Percentiles rank a stretch among this genome's conserved stretches.
These are phyloP conservation scores for Talaromyces sp. DNA, from an alignment of 2,329 filamentous ascomycete species.

Conservation along the genomic window DNA sequence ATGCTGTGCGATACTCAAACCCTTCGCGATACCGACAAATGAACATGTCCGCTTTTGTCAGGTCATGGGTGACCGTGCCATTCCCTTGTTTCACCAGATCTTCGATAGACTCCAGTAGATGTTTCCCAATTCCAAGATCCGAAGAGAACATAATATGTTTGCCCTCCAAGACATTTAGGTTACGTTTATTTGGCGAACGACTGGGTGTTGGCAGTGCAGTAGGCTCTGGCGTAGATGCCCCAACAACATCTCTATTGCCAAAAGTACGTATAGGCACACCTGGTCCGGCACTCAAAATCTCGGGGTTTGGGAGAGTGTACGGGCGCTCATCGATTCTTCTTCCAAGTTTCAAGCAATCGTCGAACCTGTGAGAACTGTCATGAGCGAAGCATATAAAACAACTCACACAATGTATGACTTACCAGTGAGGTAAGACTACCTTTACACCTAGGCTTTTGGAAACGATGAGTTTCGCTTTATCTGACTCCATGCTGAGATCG, in stretches of 20 bases:
- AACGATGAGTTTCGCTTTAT: slow-evolving; percentile 58
- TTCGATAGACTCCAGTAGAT: slow-evolving; percentile 64
- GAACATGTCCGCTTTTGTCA: slow-evolving; percentile 74
- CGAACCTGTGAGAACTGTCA: slow-evolving; percentile 63
- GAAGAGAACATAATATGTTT: slow-evolving; percentile 73
- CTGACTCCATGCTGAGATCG: slow-evolving; percentile 70
- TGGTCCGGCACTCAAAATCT: slow-evolving; percentile 64
- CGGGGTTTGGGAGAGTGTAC: slow-evolving; percentile 80
- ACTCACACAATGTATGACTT: slow-evolving; percentile 17
- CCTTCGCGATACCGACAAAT: slow-evolving; percentile 86
- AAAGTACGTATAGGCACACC: slow-evolving; percentile 58
- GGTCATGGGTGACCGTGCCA: slow-evolving; percentile 62
- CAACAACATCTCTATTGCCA: slow-evolving; percentile 60
- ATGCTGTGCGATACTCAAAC: slow-evolving; percentile 70
- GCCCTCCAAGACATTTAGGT: slow-evolving; percentile 70
- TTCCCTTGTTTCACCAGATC: slow-evolving; percentile 69
- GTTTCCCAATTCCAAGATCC: slow-evolving; percentile 68
- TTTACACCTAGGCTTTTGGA: slow-evolving; percentile 68
- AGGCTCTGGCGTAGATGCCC: slow-evolving; percentile 60
- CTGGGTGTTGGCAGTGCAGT: slow-evolving; percentile 35
- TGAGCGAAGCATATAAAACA: not conserved
- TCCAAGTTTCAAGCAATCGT: slow-evolving; percentile 90
- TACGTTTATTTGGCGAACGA: slow-evolving; percentile 39
- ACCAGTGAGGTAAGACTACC: slow-evolving; percentile 93
- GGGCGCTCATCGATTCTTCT: slow-evolving; percentile 85